Conservation (phyloP, 2,329 filamentous ascomycete species). For the Fusarium xyrophilum region DNA sequence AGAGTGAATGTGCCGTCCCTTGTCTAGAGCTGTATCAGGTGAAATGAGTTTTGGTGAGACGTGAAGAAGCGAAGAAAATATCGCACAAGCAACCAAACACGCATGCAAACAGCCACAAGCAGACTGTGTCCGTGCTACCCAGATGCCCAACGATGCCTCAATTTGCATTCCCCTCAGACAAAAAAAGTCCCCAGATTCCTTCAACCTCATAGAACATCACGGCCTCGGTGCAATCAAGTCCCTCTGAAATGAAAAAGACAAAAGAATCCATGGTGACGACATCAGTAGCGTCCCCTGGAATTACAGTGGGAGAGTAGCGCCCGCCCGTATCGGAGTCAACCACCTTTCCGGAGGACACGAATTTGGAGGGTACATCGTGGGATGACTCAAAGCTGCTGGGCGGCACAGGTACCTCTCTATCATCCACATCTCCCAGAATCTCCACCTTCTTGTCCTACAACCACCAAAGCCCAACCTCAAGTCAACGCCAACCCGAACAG, state of each 20-base stretch:
- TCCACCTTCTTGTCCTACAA: conserved; percentile 28
- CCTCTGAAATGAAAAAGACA: conserved; percentile 14
- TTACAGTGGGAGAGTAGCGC: conserved; percentile 24
- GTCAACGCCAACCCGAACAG: conserved; percentile 23
- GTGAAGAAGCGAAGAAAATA: conserved; percentile 7
- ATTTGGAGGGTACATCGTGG: conserved; percentile 13
- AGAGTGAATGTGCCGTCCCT: neutral
- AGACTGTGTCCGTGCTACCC: neutral
- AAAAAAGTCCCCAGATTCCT: neutral
- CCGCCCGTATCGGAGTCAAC: conserved; percentile 27
- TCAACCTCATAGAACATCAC: conserved; percentile 7
- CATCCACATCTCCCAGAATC: conserved; percentile 4
- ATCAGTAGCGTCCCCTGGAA: conserved; percentile 36
- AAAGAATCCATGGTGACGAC: conserved; percentile 30
- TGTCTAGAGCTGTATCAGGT: conserved; percentile 11
- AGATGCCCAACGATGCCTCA: neutral
- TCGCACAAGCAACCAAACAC: neutral
- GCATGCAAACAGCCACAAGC: neutral
- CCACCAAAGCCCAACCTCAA: conserved; percentile 33
- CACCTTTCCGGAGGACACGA: conserved; percentile 15
- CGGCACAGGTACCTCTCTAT: conserved; percentile 10
- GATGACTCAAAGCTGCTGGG: rapidly evolving
- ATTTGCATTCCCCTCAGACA: neutral
- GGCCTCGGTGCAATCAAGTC: conserved; percentile 17
- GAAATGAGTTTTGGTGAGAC: conserved; percentile 29